phyloP scores from a whole-genome alignment of 768 basidiomycete genomes.

The Phlebiopsis gigantea region DNA sequence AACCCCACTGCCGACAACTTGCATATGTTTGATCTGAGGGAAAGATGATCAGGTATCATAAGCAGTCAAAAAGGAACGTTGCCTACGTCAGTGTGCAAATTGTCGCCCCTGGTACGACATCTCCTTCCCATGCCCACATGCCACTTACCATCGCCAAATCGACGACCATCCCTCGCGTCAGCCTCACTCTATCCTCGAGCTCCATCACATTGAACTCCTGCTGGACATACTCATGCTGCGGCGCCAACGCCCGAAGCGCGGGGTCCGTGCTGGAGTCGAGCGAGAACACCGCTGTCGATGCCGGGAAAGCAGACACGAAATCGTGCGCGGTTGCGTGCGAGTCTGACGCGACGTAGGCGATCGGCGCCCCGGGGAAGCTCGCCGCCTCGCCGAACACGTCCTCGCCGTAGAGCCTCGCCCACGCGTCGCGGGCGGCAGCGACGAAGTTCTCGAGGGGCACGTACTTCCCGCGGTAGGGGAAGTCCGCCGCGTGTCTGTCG shows the following conservation, averaged over 20 bases:
- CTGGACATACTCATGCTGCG: constrained; percentile 51
- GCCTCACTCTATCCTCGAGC: constrained; percentile 36
- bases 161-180: constrained; percentile 60
- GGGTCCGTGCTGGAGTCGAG: constrained; percentile 37
- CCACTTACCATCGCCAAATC: constrained; percentile 66
- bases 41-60: neutral
- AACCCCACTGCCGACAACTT: constrained; percentile 52
- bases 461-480: constrained; percentile 35
- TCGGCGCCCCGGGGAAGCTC: constrained; percentile 25
- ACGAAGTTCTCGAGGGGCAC: constrained; percentile 48
- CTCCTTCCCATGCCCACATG: constrained; percentile 45
- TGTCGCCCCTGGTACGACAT: constrained; percentile 43
- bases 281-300: constrained; percentile 37
- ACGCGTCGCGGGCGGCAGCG: constrained; percentile 36
- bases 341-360: constrained; percentile 61
- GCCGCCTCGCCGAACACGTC: constrained; percentile 11
- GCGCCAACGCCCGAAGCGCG: constrained; percentile 42
- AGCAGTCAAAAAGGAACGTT: neutral
- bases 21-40: constrained; percentile 54
- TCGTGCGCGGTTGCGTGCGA: constrained; percentile 39
- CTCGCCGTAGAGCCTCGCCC: constrained; percentile 33
- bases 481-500: constrained; percentile 45
- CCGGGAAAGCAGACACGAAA: constrained; percentile 34
- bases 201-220: constrained; percentile 38
- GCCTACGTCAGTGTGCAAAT: constrained; percentile 57